These are phyloP conservation scores for Psilocybe sp. DNA, from an alignment of 768 basidiomycete species.

Conservation along the genomic window DNA sequence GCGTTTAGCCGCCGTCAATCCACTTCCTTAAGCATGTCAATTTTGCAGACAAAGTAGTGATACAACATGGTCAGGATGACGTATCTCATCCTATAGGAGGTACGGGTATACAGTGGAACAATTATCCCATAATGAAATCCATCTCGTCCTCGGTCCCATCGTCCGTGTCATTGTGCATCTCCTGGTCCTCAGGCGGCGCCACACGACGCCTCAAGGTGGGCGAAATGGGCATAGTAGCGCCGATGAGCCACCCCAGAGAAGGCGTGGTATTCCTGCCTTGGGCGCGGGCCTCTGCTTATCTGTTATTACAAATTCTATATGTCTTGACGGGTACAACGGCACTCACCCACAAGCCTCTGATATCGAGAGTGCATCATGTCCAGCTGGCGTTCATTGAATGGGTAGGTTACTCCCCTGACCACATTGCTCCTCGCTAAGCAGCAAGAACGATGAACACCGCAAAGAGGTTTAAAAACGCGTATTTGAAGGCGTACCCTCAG, in stretches of 20 bases:
- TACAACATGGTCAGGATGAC: no score
- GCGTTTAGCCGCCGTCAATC: not conserved
- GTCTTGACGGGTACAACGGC: not conserved
- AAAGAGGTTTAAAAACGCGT: not conserved
- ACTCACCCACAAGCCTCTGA: constrained; percentile 32
- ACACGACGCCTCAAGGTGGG: constrained; percentile 24
- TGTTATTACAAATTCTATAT: not conserved
- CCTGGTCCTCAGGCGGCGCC: constrained; percentile 28
- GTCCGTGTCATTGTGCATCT: no score
- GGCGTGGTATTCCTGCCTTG: constrained; percentile 29
- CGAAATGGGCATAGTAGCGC: constrained; percentile 42
- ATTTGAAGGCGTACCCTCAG: constrained; percentile 22
- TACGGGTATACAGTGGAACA: no score
- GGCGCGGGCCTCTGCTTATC: constrained; percentile 22
- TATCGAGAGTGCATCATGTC: constrained; percentile 37
- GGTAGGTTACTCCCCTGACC: constrained; percentile 29
- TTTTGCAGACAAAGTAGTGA: no score
- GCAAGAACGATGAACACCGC: not conserved
- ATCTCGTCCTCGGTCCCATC: not conserved
- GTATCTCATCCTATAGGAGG: no score
- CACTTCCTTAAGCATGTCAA: no score
- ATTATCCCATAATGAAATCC: constrained; percentile 22
- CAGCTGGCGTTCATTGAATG: constrained; percentile 34
- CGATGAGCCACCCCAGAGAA: constrained; percentile 39
- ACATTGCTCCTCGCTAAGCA: constrained; percentile 26